phyloP scores from a whole-genome alignment of 2,329 filamentous ascomycete genomes.

The Coniochaeta sp. region DNA sequence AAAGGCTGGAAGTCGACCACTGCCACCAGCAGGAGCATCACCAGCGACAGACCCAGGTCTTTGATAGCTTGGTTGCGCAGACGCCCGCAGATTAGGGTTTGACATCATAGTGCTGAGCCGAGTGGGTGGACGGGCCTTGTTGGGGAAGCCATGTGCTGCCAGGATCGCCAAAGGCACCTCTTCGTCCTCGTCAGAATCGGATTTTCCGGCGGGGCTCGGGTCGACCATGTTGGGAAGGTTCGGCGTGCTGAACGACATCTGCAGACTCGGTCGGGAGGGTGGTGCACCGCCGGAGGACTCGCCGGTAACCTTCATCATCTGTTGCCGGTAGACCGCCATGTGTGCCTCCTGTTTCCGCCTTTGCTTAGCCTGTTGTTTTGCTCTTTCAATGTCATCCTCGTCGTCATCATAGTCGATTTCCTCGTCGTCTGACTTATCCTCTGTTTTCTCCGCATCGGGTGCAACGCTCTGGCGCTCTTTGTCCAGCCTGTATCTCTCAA shows the following conservation, averaged over 20 bases:
- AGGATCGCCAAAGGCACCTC: slow-evolving; percentile 82
- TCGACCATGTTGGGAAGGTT: slow-evolving; percentile 36
- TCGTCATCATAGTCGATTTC: slow-evolving; percentile 63
- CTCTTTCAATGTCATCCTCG: slow-evolving; percentile 72
- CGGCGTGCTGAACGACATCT: slow-evolving; percentile 54
- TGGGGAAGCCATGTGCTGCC: slow-evolving; percentile 82
- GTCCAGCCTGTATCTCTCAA: slow-evolving; percentile 72
- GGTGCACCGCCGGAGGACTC: slow-evolving; percentile 44
- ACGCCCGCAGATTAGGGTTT: slow-evolving; percentile 61
- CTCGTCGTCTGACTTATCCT: slow-evolving; percentile 44
- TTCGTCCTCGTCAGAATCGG: slow-evolving; percentile 72
- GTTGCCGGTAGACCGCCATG: slow-evolving; percentile 81
- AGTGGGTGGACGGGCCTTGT: slow-evolving; percentile 66
- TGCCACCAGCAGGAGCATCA: slow-evolving; percentile 32
- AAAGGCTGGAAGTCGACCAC: slow-evolving; percentile 65
- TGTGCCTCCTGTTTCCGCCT: slow-evolving; percentile 84
- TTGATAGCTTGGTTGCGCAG: slow-evolving; percentile 35
- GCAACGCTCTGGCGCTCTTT: slow-evolving; percentile 51
- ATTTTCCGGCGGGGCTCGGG: slow-evolving; percentile 23
- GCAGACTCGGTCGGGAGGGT: slow-evolving; percentile 44
- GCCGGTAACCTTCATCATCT: slow-evolving; percentile 95
- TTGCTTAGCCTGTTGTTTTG: slow-evolving; percentile 65
- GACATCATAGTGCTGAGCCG: slow-evolving; percentile 57
- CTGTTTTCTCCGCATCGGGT: slow-evolving; percentile 28
- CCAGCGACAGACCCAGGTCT: slow-evolving; percentile 51